phyloP scores from a whole-genome alignment of 495 filamentous ascomycete genomes.

The Xylaria telfairii region DNA sequence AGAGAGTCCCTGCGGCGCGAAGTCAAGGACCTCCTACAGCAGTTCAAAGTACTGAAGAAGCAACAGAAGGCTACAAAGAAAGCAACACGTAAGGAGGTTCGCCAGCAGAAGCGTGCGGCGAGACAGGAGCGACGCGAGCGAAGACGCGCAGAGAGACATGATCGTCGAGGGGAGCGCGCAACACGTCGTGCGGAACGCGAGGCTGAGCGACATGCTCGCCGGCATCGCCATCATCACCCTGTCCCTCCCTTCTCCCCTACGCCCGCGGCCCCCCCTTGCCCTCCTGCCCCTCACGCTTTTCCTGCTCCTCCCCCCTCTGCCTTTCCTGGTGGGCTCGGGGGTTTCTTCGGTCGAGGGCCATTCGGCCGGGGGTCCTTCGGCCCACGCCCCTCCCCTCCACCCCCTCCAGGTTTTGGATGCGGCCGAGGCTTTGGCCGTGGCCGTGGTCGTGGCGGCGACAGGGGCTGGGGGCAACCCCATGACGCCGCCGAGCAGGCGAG shows the following conservation, averaged over 20 bases:
- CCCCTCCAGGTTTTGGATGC: background rate
- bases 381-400: background rate
- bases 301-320: background rate
- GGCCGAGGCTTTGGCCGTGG: background rate
- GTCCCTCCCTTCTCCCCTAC: background rate
- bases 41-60: conserved; percentile 50
- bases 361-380: background rate
- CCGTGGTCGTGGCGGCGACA: background rate
- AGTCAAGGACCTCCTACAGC: conserved; percentile 44
- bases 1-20: conserved; percentile 44
- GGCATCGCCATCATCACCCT: conserved; percentile 4
- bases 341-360: background rate
- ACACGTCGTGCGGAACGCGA: conserved; percentile 33
- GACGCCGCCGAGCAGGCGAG: conserved; percentile 3
- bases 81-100: conserved; percentile 20
- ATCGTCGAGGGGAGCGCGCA: conserved; percentile 24
- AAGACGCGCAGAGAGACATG: conserved; percentile 40
- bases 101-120: conserved; percentile 34
- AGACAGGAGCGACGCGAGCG: conserved; percentile 36
- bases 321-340: background rate
- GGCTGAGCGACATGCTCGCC: conserved; percentile 29
- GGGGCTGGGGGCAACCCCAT: background rate
- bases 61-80: conserved; percentile 39
- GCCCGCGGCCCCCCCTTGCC: background rate
- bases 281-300: background rate